These are phyloP conservation scores for Daucus carota DNA, from an alignment of 129 eudicot species.

Conservation along the genomic window DH1_v3.0 NC_030388.2:349001-349500, in stretches of 20 bases:
- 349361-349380: not conserved
- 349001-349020: not conserved
- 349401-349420: not conserved
- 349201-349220: slow-evolving; percentile 39
- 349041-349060: not conserved
- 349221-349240: slow-evolving; percentile 44
- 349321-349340: slow-evolving; percentile 7
- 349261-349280: slow-evolving; percentile 72
- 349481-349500: not conserved
- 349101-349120: not conserved
- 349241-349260: slow-evolving; percentile 55
- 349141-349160: not conserved
- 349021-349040: too few relatives aligned
- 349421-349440: not conserved
- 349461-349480: not conserved
- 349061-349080: not conserved
- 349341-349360: not conserved
- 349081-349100: too few relatives aligned
- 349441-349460: not conserved
- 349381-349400: not conserved
- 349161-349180: not conserved
- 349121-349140: not conserved
- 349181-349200: not conserved
- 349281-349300: slow-evolving; percentile 66
- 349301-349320: slow-evolving; percentile 57